Conservation (phyloP, 805 yeast genomes). For the Starmera amethionina region DNA sequence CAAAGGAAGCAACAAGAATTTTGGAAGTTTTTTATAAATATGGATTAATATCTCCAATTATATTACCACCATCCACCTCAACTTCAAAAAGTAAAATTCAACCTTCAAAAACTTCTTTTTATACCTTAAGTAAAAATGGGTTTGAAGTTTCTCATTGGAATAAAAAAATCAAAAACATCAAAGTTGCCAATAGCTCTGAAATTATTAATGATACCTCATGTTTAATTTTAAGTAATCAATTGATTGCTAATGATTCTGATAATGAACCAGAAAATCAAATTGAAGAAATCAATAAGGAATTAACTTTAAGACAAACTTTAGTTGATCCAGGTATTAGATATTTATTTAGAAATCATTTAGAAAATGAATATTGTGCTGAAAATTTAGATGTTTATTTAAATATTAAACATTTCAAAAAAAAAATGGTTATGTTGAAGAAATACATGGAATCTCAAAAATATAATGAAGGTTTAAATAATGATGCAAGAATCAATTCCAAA, state of each 20-base stretch:
- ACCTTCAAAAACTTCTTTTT: conserved; percentile 30
- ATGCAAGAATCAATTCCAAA: conserved; percentile 6
- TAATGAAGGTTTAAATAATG: conserved; percentile 4
- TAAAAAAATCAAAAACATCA: conserved; percentile 1
- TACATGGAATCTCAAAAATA: conserved; percentile 21
- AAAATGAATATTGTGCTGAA: conserved; percentile 58
- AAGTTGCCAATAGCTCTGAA: conserved; percentile 10
- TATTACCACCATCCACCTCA: conserved; percentile 25
- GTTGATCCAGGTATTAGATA: conserved; percentile 70
- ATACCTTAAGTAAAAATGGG: conserved; percentile 34
- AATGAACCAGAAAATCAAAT: conserved; percentile 10
- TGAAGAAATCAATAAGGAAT: conserved; percentile 1
- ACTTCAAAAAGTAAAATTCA: conserved; percentile 18
- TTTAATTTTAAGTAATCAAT: conserved; percentile 11
- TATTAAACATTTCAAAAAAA: conserved; percentile 41
- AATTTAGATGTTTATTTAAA: conserved; percentile 65
- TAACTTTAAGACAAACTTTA: conserved; percentile 32
- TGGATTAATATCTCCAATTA: conserved; percentile 37
- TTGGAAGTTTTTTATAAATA: conserved; percentile 39
- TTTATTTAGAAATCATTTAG: conserved; percentile 57
- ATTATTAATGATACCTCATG: conserved; percentile 6
- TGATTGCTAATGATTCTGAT: not conserved
- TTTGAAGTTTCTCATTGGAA: conserved; percentile 28
- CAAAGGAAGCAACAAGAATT: conserved; percentile 42
- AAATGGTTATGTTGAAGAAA: conserved; percentile 32